These are phyloP conservation scores for Alopecurus myosuroides DNA, from an alignment of 176 grass and related monocot genomes.

Conservation along the genomic window DNA sequence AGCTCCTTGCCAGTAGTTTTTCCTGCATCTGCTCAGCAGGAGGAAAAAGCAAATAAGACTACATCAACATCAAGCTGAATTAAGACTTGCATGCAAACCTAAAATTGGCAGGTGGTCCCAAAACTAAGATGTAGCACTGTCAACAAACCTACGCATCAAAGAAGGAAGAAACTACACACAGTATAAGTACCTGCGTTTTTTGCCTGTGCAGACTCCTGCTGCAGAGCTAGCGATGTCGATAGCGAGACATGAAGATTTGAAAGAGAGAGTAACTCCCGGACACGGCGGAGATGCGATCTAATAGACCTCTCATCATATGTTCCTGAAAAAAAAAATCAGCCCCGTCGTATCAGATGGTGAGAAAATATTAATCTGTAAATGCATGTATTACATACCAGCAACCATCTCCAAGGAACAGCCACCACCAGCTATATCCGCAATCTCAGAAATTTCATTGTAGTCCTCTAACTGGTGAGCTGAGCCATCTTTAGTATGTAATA, in stretches of 20 bases:
- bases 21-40: slow-evolving; percentile 43
- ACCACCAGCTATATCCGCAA: slow-evolving; percentile 83
- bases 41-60: slow-evolving; percentile 12
- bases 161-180: neutral
- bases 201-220: slow-evolving; percentile 72
- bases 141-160: slow-evolving; percentile 11
- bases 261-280: slow-evolving; percentile 81
- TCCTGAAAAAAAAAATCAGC: slow-evolving; percentile 59
- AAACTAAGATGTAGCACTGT: neutral
- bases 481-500: slow-evolving; percentile 81
- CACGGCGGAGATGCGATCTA: slow-evolving; percentile 80
- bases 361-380: neutral
- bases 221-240: slow-evolving; percentile 74
- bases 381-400: slow-evolving; percentile 44
- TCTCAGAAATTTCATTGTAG: slow-evolving; percentile 96
- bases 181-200: slow-evolving; percentile 59
- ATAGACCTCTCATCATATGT: slow-evolving; percentile 99
- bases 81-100: neutral
- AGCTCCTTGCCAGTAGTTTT: slow-evolving; percentile 71
- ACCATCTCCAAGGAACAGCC: slow-evolving; percentile 92
- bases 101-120: neutral
- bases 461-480: slow-evolving; percentile 84
- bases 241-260: slow-evolving; percentile 83
- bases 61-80: neutral
- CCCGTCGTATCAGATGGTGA: neutral